Conservation (phyloP, 805 yeast genomes). For the Vanderwaltozyma tropicalis region DNA sequence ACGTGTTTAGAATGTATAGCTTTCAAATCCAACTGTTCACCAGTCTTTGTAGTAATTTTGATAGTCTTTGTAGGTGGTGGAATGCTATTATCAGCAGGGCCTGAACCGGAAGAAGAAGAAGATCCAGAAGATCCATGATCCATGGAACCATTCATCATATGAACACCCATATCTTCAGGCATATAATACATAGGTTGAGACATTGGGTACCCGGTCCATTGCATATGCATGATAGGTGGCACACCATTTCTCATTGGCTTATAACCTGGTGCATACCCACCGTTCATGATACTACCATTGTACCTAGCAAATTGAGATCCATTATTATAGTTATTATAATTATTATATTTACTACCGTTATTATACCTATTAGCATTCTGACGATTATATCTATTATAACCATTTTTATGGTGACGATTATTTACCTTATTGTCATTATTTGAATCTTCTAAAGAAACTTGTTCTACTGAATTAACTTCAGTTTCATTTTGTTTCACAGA, state of each 20-base stretch:
- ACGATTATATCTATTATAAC: constrained; percentile 6
- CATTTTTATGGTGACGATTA: constrained; percentile 7
- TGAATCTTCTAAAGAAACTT: neutral
- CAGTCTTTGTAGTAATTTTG: constrained; percentile 19
- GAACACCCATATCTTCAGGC: constrained; percentile 7
- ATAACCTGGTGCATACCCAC: neutral
- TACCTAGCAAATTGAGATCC: neutral
- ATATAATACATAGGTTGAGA: constrained; percentile 20
- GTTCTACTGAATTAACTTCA: neutral
- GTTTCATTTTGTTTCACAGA: neutral
- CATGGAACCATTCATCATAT: neutral
- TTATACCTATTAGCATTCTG: constrained; percentile 7
- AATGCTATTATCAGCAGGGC: neutral
- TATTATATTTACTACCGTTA: constrained; percentile 4
- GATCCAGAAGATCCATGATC: neutral
- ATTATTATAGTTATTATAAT: neutral
- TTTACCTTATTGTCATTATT: neutral
- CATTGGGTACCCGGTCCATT: constrained; percentile 20
- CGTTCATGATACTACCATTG: neutral
- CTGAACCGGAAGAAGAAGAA: neutral
- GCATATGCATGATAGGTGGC: constrained; percentile 9
- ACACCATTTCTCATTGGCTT: neutral
- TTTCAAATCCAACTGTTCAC: constrained; percentile 18
- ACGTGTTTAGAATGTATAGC: neutral
- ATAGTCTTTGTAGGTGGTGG: constrained; percentile 8